Evolutionary conservation across 768 basidiomycete genomes (phyloP), one percentile per base, ranked within the genome.

Genomic region (Tricholoma bakamatsutake): DNA sequence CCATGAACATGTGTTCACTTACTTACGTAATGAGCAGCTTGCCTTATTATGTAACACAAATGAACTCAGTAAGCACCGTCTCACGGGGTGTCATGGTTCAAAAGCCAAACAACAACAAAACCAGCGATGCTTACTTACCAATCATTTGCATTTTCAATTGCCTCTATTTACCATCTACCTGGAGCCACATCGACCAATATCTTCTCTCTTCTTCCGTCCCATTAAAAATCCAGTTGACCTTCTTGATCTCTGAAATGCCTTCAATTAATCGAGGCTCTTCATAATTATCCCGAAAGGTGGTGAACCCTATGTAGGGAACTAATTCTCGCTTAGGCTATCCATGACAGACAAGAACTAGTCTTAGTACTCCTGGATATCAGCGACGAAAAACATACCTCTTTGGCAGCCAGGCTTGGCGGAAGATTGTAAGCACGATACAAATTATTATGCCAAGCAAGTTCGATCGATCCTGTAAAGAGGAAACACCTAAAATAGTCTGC

Each of bases 371-470:
- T 10, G 42, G 17, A 53, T n/a, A 50, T 33, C 51, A 24, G 42
- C 51, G 5, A 34, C 7, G 24, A 45, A 45, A 18, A 12, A 64
- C 70, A 57, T 55, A 79, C 81, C 67, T 82, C 78, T 46, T 66
- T 66, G 1, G 63, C 66, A 33, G 70, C 65, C n/a, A 72, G 67
- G 1, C 75, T 74, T 2, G 79, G 66, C 0, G 84, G 82, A 30
- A 80, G 70, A 57, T 80, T 80, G 60, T 75, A 90, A 35, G 91
- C 84, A 30, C 95, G 82, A 66, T 96, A 97, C 7, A 94, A 70
- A 63, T 95, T 95, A 67, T 98, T 97, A 69, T 98, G 96, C 86
- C 85, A 90, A 2, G 91, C 91, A 6, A 96, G 77, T 46, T 93
- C 88, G n/a, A 82, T 62, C 8, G 87, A 81, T 43, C 85, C 88